phyloP scores from a whole-genome alignment of 2,329 filamentous ascomycete species.

The Aphanocladium album region DNA sequence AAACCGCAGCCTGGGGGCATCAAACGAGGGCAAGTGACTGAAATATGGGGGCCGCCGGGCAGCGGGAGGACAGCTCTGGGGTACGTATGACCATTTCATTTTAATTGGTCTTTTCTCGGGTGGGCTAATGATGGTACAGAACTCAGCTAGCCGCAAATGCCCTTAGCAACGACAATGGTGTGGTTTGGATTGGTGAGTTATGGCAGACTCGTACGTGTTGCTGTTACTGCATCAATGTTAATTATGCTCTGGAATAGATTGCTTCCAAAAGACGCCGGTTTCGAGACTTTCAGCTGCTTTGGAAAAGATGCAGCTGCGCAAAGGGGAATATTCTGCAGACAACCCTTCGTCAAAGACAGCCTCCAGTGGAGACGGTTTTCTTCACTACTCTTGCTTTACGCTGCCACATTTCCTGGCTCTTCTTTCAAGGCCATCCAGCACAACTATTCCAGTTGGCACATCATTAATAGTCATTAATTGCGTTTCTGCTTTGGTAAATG shows the following conservation, averaged over 20 bases:
- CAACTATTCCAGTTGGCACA: conserved; percentile 58
- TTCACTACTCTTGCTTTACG: conserved; percentile 49
- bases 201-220: background rate
- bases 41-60: conserved; percentile 84
- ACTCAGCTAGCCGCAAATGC: conserved; percentile 65
- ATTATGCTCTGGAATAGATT: conserved; percentile 31
- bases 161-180: conserved; percentile 54
- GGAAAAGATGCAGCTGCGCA: conserved; percentile 16
- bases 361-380: conserved; percentile 30
- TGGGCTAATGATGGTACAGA: conserved; percentile 39
- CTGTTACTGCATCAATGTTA: conserved; percentile 1
- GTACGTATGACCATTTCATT: conserved; percentile 43
- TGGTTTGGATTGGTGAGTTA: conserved; percentile 77
- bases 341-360: conserved; percentile 15
- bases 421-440: conserved; percentile 59
- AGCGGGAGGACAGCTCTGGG: conserved; percentile 79
- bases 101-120: background rate
- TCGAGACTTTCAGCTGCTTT: conserved; percentile 25
- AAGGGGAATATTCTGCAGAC: conserved; percentile 6
- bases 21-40: conserved; percentile 71
- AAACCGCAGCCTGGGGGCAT: conserved; percentile 49
- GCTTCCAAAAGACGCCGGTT: conserved; percentile 37
- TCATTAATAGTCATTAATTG: conserved; percentile 73
- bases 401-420: conserved; percentile 73
- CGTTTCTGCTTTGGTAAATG: conserved; percentile 69